Percentiles rank a stretch among this genome's conserved stretches.
phyloP scores from a whole-genome alignment of 768 basidiomycete genomes.

The Mycena capillaripes region DNA sequence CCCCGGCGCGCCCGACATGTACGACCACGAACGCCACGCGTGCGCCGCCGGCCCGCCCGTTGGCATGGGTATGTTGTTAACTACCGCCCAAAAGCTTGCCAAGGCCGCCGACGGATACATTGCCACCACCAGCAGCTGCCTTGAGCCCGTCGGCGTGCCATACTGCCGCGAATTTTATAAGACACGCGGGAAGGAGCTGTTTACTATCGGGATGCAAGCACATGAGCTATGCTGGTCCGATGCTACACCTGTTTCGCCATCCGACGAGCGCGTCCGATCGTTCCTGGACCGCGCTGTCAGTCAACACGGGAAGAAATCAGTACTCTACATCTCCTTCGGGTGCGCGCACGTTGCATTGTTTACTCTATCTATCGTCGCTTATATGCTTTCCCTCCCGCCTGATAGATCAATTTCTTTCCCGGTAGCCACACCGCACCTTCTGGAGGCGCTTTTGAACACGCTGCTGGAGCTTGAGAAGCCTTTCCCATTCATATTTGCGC shows the following conservation, averaged over 20 bases:
- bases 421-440: neutral
- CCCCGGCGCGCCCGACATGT: conserved; percentile 25
- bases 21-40: conserved; percentile 26
- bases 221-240: neutral
- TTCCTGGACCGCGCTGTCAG: conserved; percentile 7
- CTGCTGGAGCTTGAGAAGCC: conserved; percentile 4
- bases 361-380: neutral
- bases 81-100: neutral
- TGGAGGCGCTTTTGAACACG: conserved; percentile 15
- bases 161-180: neutral
- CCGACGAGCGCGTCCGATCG: neutral
- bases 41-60: neutral
- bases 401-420: conserved; percentile 16
- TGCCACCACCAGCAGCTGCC: neutral
- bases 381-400: neutral
- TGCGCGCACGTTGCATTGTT: neutral
- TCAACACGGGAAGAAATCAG: conserved; percentile 6
- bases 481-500: conserved; percentile 24
- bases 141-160: conserved; percentile 26
- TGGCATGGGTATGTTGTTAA: neutral
- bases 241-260: neutral
- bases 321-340: conserved; percentile 32
- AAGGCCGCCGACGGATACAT: conserved; percentile 4
- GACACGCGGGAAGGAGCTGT: conserved; percentile 8
- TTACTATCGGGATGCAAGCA: conserved; percentile 13